Evolutionary conservation across 2,329 filamentous ascomycete species (phyloP).

Genomic region (Verticillium albo-atrum): DNA sequence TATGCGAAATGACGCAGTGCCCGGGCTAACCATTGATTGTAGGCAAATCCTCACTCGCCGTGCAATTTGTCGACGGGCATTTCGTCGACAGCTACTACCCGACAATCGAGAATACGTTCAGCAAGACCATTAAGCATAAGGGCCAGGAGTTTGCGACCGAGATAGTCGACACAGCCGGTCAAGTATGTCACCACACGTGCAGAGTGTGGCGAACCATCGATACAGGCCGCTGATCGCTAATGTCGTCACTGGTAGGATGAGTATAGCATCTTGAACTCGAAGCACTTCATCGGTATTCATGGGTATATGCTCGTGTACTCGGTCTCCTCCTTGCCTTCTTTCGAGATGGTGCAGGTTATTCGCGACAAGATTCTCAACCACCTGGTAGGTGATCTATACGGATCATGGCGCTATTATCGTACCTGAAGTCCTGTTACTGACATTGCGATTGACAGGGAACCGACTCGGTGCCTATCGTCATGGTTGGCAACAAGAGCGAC

Average conservation of each 20-base stretch:
- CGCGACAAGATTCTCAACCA: slow-evolving; percentile 97
- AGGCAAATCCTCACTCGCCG: slow-evolving; percentile 97
- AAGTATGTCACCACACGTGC: slow-evolving; percentile 51
- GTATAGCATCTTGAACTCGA: slow-evolving; percentile 96
- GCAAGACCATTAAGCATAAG: slow-evolving; percentile 89
- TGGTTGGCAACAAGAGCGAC: slow-evolving; percentile 97
- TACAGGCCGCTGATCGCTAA: slow-evolving; percentile 7
- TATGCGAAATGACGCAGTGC: neutral
- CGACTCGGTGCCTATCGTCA: slow-evolving; percentile 86
- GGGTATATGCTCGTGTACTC: slow-evolving; percentile 98
- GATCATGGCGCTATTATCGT: neutral
- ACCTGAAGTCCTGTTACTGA: neutral
- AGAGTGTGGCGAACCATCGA: neutral
- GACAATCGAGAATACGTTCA: slow-evolving; percentile 98
- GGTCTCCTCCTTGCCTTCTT: slow-evolving; percentile 88
- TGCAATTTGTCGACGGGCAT: slow-evolving; percentile 94
- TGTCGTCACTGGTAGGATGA: slow-evolving; percentile 64
- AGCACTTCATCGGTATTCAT: slow-evolving; percentile 98
- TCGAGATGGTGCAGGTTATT: slow-evolving; percentile 96
- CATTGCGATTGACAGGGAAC: slow-evolving; percentile 59
- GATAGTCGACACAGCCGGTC: slow-evolving; percentile 96
- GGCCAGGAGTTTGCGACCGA: slow-evolving; percentile 92
- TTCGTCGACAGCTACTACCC: slow-evolving; percentile 99
- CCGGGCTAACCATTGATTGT: slow-evolving; percentile 3
- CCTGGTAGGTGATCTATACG: slow-evolving; percentile 54